Base-by-base conservation (phyloP, 2,329 filamentous ascomycete genomes). In the Colletotrichum kahawae region DNA sequence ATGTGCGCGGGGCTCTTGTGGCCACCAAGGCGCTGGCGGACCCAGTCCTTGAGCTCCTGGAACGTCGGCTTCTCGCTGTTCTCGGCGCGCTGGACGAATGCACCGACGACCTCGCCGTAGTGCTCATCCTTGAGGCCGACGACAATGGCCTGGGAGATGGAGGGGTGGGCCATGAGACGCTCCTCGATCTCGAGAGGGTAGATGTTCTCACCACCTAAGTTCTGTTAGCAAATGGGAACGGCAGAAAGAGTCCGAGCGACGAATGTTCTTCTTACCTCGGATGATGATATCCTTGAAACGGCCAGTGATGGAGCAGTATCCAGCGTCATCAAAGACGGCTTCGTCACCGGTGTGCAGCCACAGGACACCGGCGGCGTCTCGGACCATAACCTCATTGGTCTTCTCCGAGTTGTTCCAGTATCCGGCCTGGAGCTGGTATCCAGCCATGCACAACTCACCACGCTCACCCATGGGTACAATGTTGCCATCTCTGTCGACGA, bases 231-330 rank as follows among this genome's bases (percentile, higher is more conserved):
- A 8, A 18, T 27, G 57, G 13, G 13, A 18, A 29, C 66, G 10
- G 24, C 36, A n/a, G 21, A 21, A 34, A 27, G 29, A 59, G 21
- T 7, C 57, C 31, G n/a, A 69, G 5, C 7, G 9, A 57, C 12
- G 14, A 18, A 36, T 13, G 33, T 43, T 24, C 51, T 62, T 70
- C 85, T 68, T 79, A 88, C 92, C 93, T 79, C 93, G 87, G 75
- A 95, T 95, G 73, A 95, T 95, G 43, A 95, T 95, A 74, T 95
- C 94, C 84, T 95, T 95, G 84, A 95, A 94, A 24, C 93, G 87
- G 1, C 94, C 93, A 0, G 93, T 95, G 78, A 95, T 95, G 8
- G 87, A 88, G 78, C 93, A 95, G 80, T 94, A 94, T 0, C 93
- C 93, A 10, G 91, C 84, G 38, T 91, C 89, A 74, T 95, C 93